Percentiles rank a stretch among this genome's conserved stretches.
Evolutionary conservation across 2,329 filamentous ascomycete genomes (phyloP).

Genomic region (Penicillium glabrum): DNA sequence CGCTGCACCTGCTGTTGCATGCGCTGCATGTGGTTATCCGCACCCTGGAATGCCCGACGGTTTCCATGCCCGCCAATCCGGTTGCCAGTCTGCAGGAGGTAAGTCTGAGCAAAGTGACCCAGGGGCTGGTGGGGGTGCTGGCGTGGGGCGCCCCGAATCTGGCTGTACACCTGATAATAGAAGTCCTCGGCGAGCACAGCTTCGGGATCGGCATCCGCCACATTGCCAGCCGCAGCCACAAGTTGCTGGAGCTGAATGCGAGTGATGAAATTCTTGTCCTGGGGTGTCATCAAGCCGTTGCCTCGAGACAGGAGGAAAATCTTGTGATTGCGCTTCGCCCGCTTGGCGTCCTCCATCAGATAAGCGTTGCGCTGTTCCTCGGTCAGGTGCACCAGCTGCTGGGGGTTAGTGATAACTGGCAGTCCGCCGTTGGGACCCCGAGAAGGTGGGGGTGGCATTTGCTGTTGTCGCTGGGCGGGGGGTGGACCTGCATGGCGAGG

Average conservation of each 20-base stretch:
- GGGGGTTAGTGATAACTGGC: slow-evolving; percentile 65
- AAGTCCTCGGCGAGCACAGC: slow-evolving; percentile 88
- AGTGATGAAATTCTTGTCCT: slow-evolving; percentile 99
- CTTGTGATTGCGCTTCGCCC: slow-evolving; percentile 97
- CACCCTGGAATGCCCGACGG: slow-evolving; percentile 73
- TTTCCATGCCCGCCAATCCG: slow-evolving; percentile 67
- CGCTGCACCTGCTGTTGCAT: slow-evolving; percentile 99
- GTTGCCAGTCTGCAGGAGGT: slow-evolving; percentile 90
- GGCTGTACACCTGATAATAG: slow-evolving; percentile 96
- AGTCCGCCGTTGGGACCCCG: slow-evolving; percentile 38
- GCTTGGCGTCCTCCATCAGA: slow-evolving; percentile 86
- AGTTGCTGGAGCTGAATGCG: slow-evolving; percentile 96
- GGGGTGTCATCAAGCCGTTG: slow-evolving; percentile 97
- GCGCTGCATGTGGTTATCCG: slow-evolving; percentile 95
- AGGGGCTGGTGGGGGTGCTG: slow-evolving; percentile 91
- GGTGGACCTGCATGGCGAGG: slow-evolving; percentile 38
- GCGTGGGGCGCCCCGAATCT: slow-evolving; percentile 84
- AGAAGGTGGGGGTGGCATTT: slow-evolving; percentile 37
- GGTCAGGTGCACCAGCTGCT: slow-evolving; percentile 73
- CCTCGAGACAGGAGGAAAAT: slow-evolving; percentile 90
- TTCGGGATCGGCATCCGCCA: slow-evolving; percentile 76
- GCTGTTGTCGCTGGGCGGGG: slow-evolving; percentile 36
- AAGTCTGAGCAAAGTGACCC: slow-evolving; percentile 96
- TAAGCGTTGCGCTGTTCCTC: slow-evolving; percentile 83
- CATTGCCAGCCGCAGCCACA: slow-evolving; percentile 85